phyloP scores from a whole-genome alignment of 495 filamentous ascomycete genomes.

The Amphirosellinia nigrospora region DNA sequence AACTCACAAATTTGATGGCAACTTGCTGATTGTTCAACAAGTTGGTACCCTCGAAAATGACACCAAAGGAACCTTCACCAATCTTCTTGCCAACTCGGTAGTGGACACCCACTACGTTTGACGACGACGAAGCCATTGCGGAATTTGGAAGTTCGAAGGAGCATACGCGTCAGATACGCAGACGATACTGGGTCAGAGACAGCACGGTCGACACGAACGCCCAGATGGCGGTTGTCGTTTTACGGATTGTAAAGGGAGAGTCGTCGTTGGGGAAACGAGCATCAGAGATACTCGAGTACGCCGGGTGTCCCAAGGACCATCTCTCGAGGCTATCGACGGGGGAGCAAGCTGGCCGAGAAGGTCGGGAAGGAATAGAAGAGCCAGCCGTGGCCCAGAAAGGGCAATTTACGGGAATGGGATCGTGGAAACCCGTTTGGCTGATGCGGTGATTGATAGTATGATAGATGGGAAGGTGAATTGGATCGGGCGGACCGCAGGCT shows the following conservation, averaged over 20 bases:
- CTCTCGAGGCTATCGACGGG: slow-evolving; percentile 20
- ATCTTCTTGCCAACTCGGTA: slow-evolving; percentile 99
- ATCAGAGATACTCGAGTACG: slow-evolving; percentile 25
- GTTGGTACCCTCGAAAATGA: slow-evolving; percentile 99
- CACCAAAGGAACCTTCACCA: slow-evolving; percentile 97
- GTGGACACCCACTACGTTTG: slow-evolving; percentile 98
- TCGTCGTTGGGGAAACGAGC: slow-evolving; percentile 23
- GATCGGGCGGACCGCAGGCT: slow-evolving; percentile 25
- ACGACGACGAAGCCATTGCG: slow-evolving; percentile 90
- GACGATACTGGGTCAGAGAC: slow-evolving; percentile 1
- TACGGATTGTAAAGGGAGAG: neutral
- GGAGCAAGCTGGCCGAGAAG: slow-evolving; percentile 23
- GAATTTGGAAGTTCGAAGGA: neutral
- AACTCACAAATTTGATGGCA: slow-evolving; percentile 98
- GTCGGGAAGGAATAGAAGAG: slow-evolving; percentile 23
- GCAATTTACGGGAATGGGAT: slow-evolving; percentile 18
- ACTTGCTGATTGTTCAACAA: slow-evolving; percentile 99
- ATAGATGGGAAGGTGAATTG: slow-evolving; percentile 25
- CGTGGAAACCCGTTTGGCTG: slow-evolving; percentile 18
- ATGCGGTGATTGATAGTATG: slow-evolving; percentile 23
- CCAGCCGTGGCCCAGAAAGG: slow-evolving; percentile 27
- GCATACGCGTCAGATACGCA: slow-evolving; percentile 9
- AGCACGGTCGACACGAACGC: slow-evolving; percentile 15
- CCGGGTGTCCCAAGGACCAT: slow-evolving; percentile 17
- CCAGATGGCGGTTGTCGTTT: slow-evolving; percentile 16